Evolutionary conservation across 768 basidiomycete genomes (phyloP).

Genomic region (Pulveroboletus ravenelii): DNA sequence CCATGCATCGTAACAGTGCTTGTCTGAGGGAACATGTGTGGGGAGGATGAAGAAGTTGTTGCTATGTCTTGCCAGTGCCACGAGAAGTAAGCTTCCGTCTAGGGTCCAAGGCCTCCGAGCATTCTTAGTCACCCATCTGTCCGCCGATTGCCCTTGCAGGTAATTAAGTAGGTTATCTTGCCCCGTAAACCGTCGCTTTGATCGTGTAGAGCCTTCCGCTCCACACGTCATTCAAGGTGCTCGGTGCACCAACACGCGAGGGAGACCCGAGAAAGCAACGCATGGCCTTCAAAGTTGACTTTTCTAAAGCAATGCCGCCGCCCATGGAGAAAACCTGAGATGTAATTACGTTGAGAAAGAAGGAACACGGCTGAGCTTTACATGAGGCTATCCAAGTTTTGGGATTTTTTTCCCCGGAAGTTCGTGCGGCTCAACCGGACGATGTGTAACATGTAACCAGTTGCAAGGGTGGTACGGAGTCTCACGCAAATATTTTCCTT

Average conservation of each 20-base stretch:
- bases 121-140: conserved; percentile 1
- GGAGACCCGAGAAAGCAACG: neutral
- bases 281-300: neutral
- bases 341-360: conserved; percentile 2
- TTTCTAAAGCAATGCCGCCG: neutral
- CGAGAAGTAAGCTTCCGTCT: conserved; percentile 3
- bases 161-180: neutral
- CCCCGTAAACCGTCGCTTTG: neutral
- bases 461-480: neutral
- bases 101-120: neutral
- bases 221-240: neutral
- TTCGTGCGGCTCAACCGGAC: neutral
- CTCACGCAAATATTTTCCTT: conserved; percentile 2
- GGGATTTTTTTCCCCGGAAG: neutral
- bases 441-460: neutral
- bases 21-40: neutral
- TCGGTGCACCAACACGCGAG: neutral
- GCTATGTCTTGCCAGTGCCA: neutral
- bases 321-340: neutral
- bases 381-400: neutral
- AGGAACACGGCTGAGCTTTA: neutral
- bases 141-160: conserved; percentile 1
- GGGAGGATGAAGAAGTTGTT: neutral
- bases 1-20: neutral
- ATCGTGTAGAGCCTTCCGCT: neutral